Evolutionary conservation across 345 rosid species (phyloP).

Genomic region (Corchorus capsularis): DNA sequence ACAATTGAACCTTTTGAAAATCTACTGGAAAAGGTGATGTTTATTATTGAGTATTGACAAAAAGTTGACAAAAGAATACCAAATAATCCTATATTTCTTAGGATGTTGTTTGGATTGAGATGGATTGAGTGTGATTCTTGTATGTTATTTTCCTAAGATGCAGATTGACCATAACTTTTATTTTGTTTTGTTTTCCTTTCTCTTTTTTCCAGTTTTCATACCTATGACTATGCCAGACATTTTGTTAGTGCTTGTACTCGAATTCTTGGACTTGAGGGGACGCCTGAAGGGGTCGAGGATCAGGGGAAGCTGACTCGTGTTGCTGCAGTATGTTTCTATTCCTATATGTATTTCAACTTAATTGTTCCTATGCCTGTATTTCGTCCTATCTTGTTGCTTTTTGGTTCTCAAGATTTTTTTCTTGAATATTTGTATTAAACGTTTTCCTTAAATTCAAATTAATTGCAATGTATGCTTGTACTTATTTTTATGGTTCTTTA

Average conservation of each 20-base stretch:
- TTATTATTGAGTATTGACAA: conserved; percentile 3
- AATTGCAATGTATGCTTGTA: background rate
- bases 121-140: background rate
- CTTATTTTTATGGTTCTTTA: conserved; percentile 15
- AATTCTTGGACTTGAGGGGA: conserved; percentile 98
- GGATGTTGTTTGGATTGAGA: conserved; percentile 2
- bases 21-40: conserved; percentile 6
- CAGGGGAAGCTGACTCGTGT: conserved; percentile 97
- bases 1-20: background rate
- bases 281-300: conserved; percentile 99
- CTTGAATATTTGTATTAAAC: conserved; percentile 9
- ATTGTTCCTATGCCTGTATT: conserved; percentile 22
- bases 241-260: conserved; percentile 99
- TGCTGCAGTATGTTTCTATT: conserved; percentile 76
- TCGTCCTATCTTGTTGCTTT: conserved; percentile 12
- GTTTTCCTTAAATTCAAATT: background rate
- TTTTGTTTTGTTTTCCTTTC: background rate
- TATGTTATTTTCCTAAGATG: background rate
- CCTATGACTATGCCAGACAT: conserved; percentile 98
- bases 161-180: background rate
- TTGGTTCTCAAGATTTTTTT: background rate
- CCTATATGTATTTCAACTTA: conserved; percentile 18
- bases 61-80: background rate
- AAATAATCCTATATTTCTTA: background rate
- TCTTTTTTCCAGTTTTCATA: conserved; percentile 70